Evolutionary conservation across 495 filamentous ascomycete genomes (phyloP).

Genomic region (Apodospora peruviana): DNA sequence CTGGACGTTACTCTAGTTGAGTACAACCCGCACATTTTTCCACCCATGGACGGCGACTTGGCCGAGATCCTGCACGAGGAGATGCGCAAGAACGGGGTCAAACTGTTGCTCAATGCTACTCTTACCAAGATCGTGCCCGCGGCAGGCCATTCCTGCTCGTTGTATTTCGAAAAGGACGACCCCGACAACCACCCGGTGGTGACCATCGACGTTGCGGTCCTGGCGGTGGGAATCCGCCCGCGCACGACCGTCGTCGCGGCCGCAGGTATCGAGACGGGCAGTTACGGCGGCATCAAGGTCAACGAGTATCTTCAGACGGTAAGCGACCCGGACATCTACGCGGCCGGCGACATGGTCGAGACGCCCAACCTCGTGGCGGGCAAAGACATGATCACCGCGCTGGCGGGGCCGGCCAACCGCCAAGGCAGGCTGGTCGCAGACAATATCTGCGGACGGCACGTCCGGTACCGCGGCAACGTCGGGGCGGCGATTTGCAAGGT

Average conservation of each 20-base stretch:
- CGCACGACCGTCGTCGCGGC: constrained; percentile 15
- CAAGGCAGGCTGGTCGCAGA: constrained; percentile 28
- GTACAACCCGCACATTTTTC: constrained; percentile 20
- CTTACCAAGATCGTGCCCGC: constrained; percentile 4
- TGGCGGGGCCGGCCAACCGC: constrained; percentile 30
- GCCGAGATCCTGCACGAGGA: constrained; percentile 20
- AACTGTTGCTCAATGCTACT: constrained; percentile 12
- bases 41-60: constrained; percentile 23
- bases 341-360: constrained; percentile 31
- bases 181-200: constrained; percentile 6
- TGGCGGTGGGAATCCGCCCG: constrained; percentile 19
- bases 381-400: constrained; percentile 9
- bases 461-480: constrained; percentile 21
- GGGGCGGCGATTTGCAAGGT: constrained; percentile 23
- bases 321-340: constrained; percentile 30
- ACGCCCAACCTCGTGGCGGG: constrained; percentile 16
- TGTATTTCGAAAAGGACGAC: neutral
- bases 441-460: constrained; percentile 20
- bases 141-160: neutral
- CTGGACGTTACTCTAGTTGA: constrained; percentile 22
- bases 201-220: constrained; percentile 16
- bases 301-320: constrained; percentile 26
- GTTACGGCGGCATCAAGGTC: constrained; percentile 20
- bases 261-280: constrained; percentile 19
- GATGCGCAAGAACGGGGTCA: constrained; percentile 15